Evolutionary conservation across 2,329 filamentous ascomycete genomes (phyloP).

Genomic region (Ceratocystis variospora): DNA sequence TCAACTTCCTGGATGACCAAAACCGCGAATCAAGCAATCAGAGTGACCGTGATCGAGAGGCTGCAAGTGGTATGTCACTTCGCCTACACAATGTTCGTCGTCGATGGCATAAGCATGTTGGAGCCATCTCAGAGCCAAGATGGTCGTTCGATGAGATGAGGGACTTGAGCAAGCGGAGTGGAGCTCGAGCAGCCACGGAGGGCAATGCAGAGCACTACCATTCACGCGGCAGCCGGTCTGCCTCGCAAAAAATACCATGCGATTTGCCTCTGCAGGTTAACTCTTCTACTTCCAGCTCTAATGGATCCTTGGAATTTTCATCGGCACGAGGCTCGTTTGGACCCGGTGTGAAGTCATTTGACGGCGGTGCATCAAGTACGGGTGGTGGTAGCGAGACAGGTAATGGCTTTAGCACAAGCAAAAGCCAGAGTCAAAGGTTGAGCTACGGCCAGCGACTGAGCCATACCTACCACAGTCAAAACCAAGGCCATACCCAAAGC

Average conservation of each 20-base stretch:
- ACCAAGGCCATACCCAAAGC: neutral
- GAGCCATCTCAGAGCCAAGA: conserved; percentile 14
- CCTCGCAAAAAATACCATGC: conserved; percentile 6
- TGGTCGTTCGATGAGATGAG: conserved; percentile 12
- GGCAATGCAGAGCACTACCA: neutral
- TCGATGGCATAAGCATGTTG: conserved; percentile 11
- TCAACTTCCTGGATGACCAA: conserved; percentile 13
- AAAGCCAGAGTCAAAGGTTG: neutral
- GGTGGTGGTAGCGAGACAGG: neutral
- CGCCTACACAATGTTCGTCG: conserved; percentile 10
- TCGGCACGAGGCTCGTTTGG: neutral
- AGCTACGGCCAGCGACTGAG: neutral
- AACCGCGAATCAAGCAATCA: conserved; percentile 6
- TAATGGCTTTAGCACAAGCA: neutral
- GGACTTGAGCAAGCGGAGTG: neutral
- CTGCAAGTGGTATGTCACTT: conserved; percentile 3
- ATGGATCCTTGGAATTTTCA: neutral
- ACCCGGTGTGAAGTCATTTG: neutral
- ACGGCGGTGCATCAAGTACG: neutral
- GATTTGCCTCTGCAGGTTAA: conserved; percentile 7
- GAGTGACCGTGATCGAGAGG: conserved; percentile 1
- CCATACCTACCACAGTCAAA: neutral
- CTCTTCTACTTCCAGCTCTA: neutral
- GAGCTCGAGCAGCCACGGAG: neutral
- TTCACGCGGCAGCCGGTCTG: neutral